Evolutionary conservation across 2,329 filamentous ascomycete genomes (phyloP), one percentile per base, ranked within the genome.

Genomic region (Cryphonectria carpinicola): DNA sequence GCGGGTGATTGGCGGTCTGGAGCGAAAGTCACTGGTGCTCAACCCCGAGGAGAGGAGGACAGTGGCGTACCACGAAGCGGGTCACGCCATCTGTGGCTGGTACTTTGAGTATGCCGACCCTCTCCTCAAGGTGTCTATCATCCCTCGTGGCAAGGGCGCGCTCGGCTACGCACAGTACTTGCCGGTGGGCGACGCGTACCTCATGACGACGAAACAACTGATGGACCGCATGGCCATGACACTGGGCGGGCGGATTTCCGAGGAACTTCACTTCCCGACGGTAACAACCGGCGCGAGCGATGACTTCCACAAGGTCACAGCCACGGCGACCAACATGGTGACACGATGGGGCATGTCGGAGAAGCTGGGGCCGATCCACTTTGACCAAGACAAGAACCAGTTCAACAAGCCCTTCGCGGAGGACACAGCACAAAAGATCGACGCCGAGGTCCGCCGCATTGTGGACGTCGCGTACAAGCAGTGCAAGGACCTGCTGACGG

Each of bases 221-320:
- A 97, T 98, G 93, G 96, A 99, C 81, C 94, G 96, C 76, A 99
- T 99, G 96, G 96, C 96, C 74, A 99, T 99, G 96, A 98, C 95
- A 2, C 90, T 99, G 69, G 96, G 95, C 76, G 96, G 96, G 1
- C 94, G 96, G 74, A 93, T 99, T 35, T 96, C 92, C 28, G 96
- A 99, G 83, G 96, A 99, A 82, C 84, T 99, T 10, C 95, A 99
- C 83, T 99, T 99, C 82, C 92, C 96, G 46, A 97, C 94, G 0
- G 96, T 99, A 28, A 99, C 96, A 1, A 96, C 93, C 63, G 96
- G 96, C 70, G 96, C 95, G 28, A 95, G 91, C 68, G 96, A 98
- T 80, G 96, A 99, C 80, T 99, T 99, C 88, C 95, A 96, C 83
- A 99, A 99, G 84, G 96, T 98, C 56, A 98, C 96, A 2, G 89